Evolutionary conservation across 2,329 filamentous ascomycete genomes (phyloP), one percentile per base, ranked within the genome.

Genomic region (Polytolypa hystricis): DNA sequence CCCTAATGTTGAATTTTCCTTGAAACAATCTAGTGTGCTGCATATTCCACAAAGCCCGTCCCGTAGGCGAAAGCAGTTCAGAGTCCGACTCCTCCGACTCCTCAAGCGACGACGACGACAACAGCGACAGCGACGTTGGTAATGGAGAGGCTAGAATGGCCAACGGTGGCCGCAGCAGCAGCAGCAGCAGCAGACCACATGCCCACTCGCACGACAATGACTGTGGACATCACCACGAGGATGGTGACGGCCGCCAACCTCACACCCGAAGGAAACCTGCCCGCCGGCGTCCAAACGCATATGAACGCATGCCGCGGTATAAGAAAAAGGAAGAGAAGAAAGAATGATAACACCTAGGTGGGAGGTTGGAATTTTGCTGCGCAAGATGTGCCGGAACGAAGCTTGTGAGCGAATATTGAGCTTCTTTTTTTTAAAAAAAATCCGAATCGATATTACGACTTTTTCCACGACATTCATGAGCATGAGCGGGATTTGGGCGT

Each of bases 1-100:
- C n/a, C n/a, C n/a, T n/a, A n/a, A n/a, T n/a, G n/a, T n/a, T n/a
- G n/a, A n/a, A n/a, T n/a, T n/a, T n/a, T n/a, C n/a, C n/a, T n/a
- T n/a, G n/a, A n/a, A n/a, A n/a, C n/a, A n/a, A n/a, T 20, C 41
- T 43, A 93, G 91, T 96, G n/a, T 98, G 91, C 71, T 98, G 91
- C 60, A 98, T 98, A 60, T 98, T 95, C 64, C 89, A 95, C 65
- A 82, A 82, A 42, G 79, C 85, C 5, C 82, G 81, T 47, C 74
- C 71, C 8, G 77, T 85, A 3, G 85, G 82, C 56, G 89, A 96
- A 58, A 91, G 83, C 20, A 86, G 80, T 41, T 64, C 61, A n/a
- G 64, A 67, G 47, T 64, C 61, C 6, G 59, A 64, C 29, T 61
- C 61, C 10, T 57, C 59, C 10, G 71, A 69, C 15, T 77, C 76